phyloP scores from a whole-genome alignment of 805 yeast genomes.

The Candida qinlingensis region DNA sequence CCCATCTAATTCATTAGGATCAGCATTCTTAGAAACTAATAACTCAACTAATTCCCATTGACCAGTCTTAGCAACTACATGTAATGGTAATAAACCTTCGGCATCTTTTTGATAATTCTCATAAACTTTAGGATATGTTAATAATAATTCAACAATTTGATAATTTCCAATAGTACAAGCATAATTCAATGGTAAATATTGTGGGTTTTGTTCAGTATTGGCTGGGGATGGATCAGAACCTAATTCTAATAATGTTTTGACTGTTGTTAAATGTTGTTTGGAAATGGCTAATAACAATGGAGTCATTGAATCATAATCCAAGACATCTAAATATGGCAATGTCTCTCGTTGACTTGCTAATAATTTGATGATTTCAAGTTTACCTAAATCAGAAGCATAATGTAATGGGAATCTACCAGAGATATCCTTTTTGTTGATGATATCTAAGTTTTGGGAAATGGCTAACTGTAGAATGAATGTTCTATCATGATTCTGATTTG shows the following conservation, averaged over 20 bases:
- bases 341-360: conserved; percentile 27
- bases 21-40: conserved; percentile 65
- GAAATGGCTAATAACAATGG: conserved; percentile 79
- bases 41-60: conserved; percentile 63
- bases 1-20: conserved; percentile 74
- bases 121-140: conserved; percentile 26
- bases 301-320: conserved; percentile 74
- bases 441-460: conserved; percentile 18
- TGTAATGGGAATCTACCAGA: conserved; percentile 82
- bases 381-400: conserved; percentile 67
- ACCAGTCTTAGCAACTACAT: conserved; percentile 83
- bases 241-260: conserved; percentile 42
- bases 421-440: conserved; percentile 44
- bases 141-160: conserved; percentile 52
- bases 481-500: conserved; percentile 19
- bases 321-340: conserved; percentile 29
- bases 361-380: conserved; percentile 37
- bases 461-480: conserved; percentile 20
- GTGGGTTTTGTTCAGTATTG: conserved; percentile 48
- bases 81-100: conserved; percentile 85
- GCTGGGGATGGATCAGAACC: conserved; percentile 44
- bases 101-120: conserved; percentile 55
- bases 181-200: conserved; percentile 71
- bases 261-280: conserved; percentile 53
- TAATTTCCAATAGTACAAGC: conserved; percentile 85